Conservation (phyloP, 108 stramenopile genomes). For the Heterococcus sp. region DNA sequence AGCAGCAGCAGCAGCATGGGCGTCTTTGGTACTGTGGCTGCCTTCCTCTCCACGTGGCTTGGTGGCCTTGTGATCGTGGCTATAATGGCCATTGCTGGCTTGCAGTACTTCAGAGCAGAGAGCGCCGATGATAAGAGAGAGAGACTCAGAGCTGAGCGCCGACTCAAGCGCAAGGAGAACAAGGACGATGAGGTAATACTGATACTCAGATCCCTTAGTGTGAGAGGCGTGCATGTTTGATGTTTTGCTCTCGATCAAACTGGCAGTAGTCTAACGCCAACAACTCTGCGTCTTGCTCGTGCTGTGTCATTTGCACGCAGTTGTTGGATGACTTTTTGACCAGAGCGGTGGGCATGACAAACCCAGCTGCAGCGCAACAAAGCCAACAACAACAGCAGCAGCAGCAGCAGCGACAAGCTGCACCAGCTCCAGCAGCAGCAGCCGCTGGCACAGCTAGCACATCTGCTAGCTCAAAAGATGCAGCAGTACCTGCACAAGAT, state of each 20-base stretch:
- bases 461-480: background rate
- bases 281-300: too few species aligned
- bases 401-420: too few species aligned
- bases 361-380: too few species aligned
- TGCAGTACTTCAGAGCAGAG: background rate
- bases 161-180: background rate
- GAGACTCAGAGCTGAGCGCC: background rate
- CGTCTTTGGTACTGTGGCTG: background rate
- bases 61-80: background rate
- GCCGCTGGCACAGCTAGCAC: background rate
- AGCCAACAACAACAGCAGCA: too few species aligned
- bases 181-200: background rate
- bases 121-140: background rate
- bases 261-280: too few species aligned
- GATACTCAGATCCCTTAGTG: background rate
- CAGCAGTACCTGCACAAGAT: too few species aligned
- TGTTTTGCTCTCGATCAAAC: too few species aligned
- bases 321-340: too few species aligned
- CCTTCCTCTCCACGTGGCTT: background rate
- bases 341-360: too few species aligned
- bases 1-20: background rate
- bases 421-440: background rate
- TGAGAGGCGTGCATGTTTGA: too few species aligned
- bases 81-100: background rate
- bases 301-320: too few species aligned